Evolutionary conservation across 1,284 basidiomycete genomes (phyloP).

Genomic region (Lentinus polychrous): DNA sequence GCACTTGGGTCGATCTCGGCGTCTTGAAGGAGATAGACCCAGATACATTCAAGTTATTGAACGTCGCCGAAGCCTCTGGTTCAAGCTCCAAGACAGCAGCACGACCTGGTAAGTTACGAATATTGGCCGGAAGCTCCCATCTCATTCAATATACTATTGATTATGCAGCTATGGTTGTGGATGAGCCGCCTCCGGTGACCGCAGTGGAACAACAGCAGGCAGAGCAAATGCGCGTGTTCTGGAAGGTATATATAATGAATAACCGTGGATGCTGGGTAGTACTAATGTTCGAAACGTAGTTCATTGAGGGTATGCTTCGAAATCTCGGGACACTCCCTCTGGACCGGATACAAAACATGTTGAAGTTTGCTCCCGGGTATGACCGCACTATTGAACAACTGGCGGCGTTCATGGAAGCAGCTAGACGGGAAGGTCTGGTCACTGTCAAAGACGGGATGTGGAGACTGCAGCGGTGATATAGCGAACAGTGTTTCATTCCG

Average conservation of each 20-base stretch:
- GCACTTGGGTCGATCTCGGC: slow-evolving; percentile 79
- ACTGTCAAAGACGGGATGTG: slow-evolving; percentile 66
- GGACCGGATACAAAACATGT: slow-evolving; percentile 77
- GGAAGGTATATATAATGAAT: slow-evolving; percentile 53
- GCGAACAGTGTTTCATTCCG: no score
- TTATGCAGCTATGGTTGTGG: slow-evolving; percentile 24
- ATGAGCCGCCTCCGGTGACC: slow-evolving; percentile 45
- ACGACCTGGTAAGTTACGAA: slow-evolving; percentile 8
- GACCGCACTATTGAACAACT: slow-evolving; percentile 74
- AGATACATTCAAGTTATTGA: slow-evolving; percentile 56
- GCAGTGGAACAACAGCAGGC: slow-evolving; percentile 71
- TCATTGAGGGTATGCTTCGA: slow-evolving; percentile 80
- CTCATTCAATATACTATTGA: background rate
- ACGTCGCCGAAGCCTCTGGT: slow-evolving; percentile 42
- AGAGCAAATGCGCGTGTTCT: slow-evolving; percentile 79
- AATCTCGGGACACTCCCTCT: slow-evolving; percentile 70
- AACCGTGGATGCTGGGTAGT: background rate
- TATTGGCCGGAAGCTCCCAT: background rate
- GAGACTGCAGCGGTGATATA: slow-evolving; percentile 36
- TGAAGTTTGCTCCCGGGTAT: slow-evolving; percentile 76
- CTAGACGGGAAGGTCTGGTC: slow-evolving; percentile 71
- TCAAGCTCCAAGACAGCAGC: slow-evolving; percentile 15
- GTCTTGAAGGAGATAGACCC: slow-evolving; percentile 66
- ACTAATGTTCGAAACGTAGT: slow-evolving; percentile 35
- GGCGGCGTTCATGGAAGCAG: slow-evolving; percentile 69